phyloP scores from a whole-genome alignment of 352 stramenopile species.

The Globisporangium abappressorium region DNA sequence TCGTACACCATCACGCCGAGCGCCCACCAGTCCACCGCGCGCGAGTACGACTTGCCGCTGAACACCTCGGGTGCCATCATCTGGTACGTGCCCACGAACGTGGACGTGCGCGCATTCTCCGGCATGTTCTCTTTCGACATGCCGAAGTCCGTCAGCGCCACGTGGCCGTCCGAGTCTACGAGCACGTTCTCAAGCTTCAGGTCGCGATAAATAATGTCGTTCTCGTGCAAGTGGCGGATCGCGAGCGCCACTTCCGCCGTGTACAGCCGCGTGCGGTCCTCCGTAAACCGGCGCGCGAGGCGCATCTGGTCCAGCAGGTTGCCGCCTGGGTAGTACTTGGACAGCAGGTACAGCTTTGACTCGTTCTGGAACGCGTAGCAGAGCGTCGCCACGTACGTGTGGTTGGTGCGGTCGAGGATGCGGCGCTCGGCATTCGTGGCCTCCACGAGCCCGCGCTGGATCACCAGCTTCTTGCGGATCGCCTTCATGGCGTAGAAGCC shows the following conservation, averaged over 20 bases:
- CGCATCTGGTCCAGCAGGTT: conserved; percentile 93
- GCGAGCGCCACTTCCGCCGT: conserved; percentile 95
- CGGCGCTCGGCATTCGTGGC: conserved; percentile 88
- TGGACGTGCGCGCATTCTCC: conserved; percentile 68
- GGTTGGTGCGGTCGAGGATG: conserved; percentile 91
- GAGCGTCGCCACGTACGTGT: conserved; percentile 96
- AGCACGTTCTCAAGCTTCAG: conserved; percentile 99
- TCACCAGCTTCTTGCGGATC: conserved; percentile 87
- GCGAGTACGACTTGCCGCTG: conserved; percentile 81
- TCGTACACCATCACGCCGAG: conserved; percentile 88
- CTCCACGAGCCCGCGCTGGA: conserved; percentile 85
- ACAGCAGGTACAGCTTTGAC: conserved; percentile 88
- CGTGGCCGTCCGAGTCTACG: conserved; percentile 93
- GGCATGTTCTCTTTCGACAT: conserved; percentile 98
- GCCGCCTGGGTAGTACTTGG: conserved; percentile 96
- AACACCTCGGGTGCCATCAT: conserved; percentile 93
- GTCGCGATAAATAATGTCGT: conserved; percentile 97
- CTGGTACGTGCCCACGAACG: conserved; percentile 92
- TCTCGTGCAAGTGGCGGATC: conserved; percentile 91
- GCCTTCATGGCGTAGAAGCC: conserved; percentile 86
- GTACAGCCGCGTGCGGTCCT: conserved; percentile 94
- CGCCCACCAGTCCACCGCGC: conserved; percentile 89
- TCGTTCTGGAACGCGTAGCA: conserved; percentile 91
- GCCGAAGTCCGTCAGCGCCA: conserved; percentile 99
- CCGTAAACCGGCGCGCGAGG: conserved; percentile 88